Evolutionary conservation across 441 rosid genomes (phyloP).

Genomic region (Erysimum pusillum): DNA sequence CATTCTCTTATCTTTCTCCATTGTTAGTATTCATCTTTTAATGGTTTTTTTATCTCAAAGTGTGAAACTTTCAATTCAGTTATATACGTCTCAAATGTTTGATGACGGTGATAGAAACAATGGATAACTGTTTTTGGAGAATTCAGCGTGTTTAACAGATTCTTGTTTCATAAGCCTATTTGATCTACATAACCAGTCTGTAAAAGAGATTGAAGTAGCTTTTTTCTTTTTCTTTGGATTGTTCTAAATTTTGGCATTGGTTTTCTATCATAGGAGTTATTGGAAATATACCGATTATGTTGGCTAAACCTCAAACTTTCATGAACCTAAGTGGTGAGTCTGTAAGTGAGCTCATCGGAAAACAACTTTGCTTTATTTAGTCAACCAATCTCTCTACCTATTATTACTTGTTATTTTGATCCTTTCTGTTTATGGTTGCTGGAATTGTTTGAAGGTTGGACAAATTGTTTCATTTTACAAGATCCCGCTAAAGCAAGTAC

Average conservation of each 20-base stretch:
- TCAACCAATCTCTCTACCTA: slow-evolving; percentile 21
- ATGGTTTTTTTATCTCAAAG: neutral
- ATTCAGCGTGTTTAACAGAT: neutral
- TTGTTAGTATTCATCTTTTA: neutral
- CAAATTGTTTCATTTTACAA: slow-evolving; percentile 86
- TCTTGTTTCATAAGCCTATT: neutral
- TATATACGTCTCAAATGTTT: slow-evolving; percentile 3
- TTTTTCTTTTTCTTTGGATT: neutral
- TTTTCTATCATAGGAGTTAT: slow-evolving; percentile 63
- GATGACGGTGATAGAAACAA: neutral
- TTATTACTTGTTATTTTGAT: neutral
- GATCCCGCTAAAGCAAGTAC: slow-evolving; percentile 91
- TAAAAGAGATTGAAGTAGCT: neutral
- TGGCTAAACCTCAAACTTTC: slow-evolving; percentile 95
- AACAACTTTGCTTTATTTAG: slow-evolving; percentile 37
- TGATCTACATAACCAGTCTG: slow-evolving; percentile 10
- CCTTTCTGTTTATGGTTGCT: slow-evolving; percentile 37
- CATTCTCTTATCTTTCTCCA: neutral
- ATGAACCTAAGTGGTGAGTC: slow-evolving; percentile 97
- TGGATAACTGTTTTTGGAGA: neutral
- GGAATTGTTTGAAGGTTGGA: slow-evolving; percentile 70
- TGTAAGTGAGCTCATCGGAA: slow-evolving; percentile 71
- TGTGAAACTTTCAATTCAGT: slow-evolving; percentile 5
- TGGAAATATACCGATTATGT: slow-evolving; percentile 84
- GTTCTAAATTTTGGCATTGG: slow-evolving; percentile 8